phyloP scores from a whole-genome alignment of 352 stramenopile genomes.

The Phytophthora syringae region DNA sequence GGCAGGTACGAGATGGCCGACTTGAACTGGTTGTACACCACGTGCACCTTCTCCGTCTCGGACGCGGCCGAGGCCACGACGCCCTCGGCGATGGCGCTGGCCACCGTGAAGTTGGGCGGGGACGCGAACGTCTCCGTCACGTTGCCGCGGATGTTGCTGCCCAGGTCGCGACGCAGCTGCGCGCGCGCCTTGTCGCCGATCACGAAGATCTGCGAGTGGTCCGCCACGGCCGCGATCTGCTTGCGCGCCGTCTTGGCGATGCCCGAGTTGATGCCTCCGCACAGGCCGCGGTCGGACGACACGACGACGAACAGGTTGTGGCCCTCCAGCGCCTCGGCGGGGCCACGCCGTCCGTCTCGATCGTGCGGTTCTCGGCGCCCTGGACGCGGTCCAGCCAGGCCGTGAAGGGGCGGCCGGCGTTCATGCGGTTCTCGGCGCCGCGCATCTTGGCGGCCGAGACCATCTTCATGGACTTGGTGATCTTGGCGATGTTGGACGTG shows the following conservation, averaged over 20 bases:
- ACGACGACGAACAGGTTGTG: slow-evolving; percentile 95
- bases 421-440: slow-evolving; percentile 94
- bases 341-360: slow-evolving; percentile 91
- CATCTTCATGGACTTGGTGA: slow-evolving; percentile 99
- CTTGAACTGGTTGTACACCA: slow-evolving; percentile 98
- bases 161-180: slow-evolving; percentile 91
- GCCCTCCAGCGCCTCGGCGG: slow-evolving; percentile 81
- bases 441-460: slow-evolving; percentile 99
- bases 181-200: slow-evolving; percentile 97
- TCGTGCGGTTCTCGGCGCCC: slow-evolving; percentile 66
- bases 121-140: slow-evolving; percentile 84
- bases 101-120: slow-evolving; percentile 93
- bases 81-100: slow-evolving; percentile 91
- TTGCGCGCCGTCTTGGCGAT: slow-evolving; percentile 92
- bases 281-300: slow-evolving; percentile 98
- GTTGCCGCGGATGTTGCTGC: slow-evolving; percentile 67
- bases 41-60: slow-evolving; percentile 95
- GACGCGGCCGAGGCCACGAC: slow-evolving; percentile 65
- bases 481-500: slow-evolving; percentile 99
- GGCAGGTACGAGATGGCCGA: slow-evolving; percentile 97
- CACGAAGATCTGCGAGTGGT: slow-evolving; percentile 92
- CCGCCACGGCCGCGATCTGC: slow-evolving; percentile 72
- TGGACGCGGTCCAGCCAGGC: slow-evolving; percentile 86
- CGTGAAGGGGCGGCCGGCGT: slow-evolving; percentile 84
- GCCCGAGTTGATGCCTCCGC: slow-evolving; percentile 98